Evolutionary conservation across 306 rosid genomes (phyloP).

Genomic region (Pterocarpus macrocarpus): DNA sequence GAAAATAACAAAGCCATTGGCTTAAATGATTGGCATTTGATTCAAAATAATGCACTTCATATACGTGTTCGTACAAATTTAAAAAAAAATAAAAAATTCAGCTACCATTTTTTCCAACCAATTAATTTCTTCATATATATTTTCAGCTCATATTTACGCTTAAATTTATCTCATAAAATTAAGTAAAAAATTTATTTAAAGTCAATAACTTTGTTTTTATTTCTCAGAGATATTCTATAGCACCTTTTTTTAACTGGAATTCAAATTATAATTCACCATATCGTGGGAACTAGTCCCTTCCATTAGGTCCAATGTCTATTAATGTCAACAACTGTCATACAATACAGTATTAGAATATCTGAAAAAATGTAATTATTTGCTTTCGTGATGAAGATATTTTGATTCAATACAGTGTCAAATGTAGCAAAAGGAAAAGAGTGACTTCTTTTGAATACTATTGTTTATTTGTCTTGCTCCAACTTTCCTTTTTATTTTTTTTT

Average conservation of each 20-base stretch:
- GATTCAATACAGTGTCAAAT: not conserved
- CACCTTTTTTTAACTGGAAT: too few species aligned
- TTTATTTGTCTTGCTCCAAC: not conserved
- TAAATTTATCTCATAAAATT: not conserved
- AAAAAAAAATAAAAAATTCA: not conserved
- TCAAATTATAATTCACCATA: too few species aligned
- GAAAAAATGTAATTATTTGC: not conserved
- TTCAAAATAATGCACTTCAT: constrained; percentile 20
- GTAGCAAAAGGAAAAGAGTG: not conserved
- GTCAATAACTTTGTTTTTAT: not conserved
- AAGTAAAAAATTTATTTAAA: not conserved
- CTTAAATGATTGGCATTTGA: not conserved
- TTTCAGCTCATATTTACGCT: too few species aligned
- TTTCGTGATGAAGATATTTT: not conserved
- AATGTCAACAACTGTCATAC: not conserved
- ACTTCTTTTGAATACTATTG: not conserved
- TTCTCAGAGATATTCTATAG: too few species aligned
- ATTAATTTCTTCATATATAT: too few species aligned
- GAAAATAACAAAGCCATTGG: constrained; percentile 11
- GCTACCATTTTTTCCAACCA: not conserved
- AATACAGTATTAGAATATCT: not conserved
- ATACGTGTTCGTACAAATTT: not conserved
- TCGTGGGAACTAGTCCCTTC: too few species aligned
- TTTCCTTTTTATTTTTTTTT: not conserved
- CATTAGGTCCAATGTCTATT: too few species aligned